Evolutionary conservation across 495 filamentous ascomycete genomes (phyloP), one percentile per base, ranked within the genome.

Genomic region (Sabuloglossum arenarium): DNA sequence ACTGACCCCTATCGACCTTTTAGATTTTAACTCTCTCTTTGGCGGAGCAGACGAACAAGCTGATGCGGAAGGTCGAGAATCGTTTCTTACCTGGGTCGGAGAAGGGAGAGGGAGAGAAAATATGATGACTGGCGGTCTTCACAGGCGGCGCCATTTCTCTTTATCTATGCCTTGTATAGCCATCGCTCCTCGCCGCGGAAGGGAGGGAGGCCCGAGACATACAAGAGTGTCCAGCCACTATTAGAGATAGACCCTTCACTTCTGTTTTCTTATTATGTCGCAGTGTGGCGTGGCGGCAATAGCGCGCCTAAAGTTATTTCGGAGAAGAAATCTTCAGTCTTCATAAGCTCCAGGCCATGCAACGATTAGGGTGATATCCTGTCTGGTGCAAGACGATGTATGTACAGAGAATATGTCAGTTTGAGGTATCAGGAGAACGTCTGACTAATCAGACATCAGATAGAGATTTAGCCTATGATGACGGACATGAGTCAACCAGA

Each of bases 11-110:
- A 6, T 8, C 19, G 27, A 27, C 27, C 29, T 31, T 58, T 16
- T 59, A 82, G 84, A 80, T 96, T 66, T 67, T 96, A 63, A 96
- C 87, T 0, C 77, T 99, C 61, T 91, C 79, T 61, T 72, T 99
- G 65, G 91, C 91, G 9, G 91, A 99, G 67, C 91, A 97, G 71
- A 99, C 91, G 0, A 97, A 90, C 68, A 97, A 94, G 71, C 64
- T 88, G 24, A 79, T 97, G 69, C 74, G 81, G 60, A 80, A 76
- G 64, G 66, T 93, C 19, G 91, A 98, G 67, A 70, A 79, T 55
- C 75, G 75, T 23, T 65, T 94, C 49, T 65, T 83, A 12, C 69
- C 79, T 29, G 67, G 72, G 27, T 68, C 60, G 21, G 21, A 14
- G 12, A 53, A 61, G 49, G 37, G 55, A 11, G 24, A 28, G 47